Percentiles rank a stretch among this genome's conserved stretches.
phyloP scores from a whole-genome alignment of 495 filamentous ascomycete genomes.

The Barbatosphaeria neglecta region DNA sequence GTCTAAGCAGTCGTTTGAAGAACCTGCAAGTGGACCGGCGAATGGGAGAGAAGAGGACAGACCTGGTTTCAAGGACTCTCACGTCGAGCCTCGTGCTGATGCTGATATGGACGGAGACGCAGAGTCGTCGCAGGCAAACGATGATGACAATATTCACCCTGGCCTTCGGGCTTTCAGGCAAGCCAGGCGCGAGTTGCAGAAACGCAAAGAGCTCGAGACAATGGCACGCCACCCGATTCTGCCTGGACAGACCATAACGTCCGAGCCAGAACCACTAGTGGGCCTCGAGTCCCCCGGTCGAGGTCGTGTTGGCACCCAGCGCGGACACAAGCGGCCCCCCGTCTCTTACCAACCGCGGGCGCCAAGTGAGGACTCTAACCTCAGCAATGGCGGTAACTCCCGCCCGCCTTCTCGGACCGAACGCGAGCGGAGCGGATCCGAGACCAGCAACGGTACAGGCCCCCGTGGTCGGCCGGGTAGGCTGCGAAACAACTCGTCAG shows the following conservation, averaged over 20 bases:
- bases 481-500: slow-evolving; percentile 27
- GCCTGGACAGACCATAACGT: slow-evolving; percentile 7
- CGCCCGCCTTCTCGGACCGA: slow-evolving; percentile 20
- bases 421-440: slow-evolving; percentile 51
- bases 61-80: slow-evolving; percentile 34
- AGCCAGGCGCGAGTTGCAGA: slow-evolving; percentile 40
- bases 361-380: slow-evolving; percentile 23
- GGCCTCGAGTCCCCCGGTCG: slow-evolving; percentile 13
- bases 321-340: slow-evolving; percentile 31
- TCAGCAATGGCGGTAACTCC: slow-evolving; percentile 10
- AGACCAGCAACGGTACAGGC: slow-evolving; percentile 33
- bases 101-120: slow-evolving; percentile 8
- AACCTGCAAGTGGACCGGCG: slow-evolving; percentile 12
- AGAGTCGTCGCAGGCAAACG: slow-evolving; percentile 8
- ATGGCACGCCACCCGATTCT: slow-evolving; percentile 20
- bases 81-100: slow-evolving; percentile 19
- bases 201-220: slow-evolving; percentile 34
- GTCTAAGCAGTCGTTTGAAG: slow-evolving; percentile 16
- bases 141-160: slow-evolving; percentile 24
- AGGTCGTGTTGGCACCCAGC: slow-evolving; percentile 18
- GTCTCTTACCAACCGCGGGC: slow-evolving; percentile 26
- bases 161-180: slow-evolving; percentile 39
- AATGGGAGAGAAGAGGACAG: slow-evolving; percentile 27
- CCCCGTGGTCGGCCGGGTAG: slow-evolving; percentile 39
- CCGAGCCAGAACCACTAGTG: slow-evolving; percentile 9